Evolutionary conservation across 257 asterid genomes (phyloP), one percentile per base, ranked within the genome.

Genomic region (Parsonsia alboflavescens): DNA sequence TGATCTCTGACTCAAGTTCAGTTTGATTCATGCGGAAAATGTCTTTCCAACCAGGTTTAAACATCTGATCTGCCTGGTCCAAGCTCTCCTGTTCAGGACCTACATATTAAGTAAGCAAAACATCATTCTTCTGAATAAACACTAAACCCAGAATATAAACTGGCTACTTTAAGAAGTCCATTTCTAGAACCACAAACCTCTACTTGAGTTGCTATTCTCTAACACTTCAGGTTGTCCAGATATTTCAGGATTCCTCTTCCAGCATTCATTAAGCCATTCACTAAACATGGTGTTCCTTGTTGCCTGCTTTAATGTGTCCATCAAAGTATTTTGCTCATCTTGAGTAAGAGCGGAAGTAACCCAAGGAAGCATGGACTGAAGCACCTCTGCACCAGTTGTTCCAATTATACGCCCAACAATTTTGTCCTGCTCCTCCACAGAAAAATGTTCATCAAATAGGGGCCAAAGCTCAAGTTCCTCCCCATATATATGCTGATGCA

Each of bases 381-480:
- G 85, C 22, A 85, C 88, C 76, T 85, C 88, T n/a, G 88, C 88
- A 50, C 88, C 88, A 50, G 88, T 85, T 33, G 83, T 85, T 70
- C 88, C 88, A 73, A 85, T 82, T 74, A 85, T 85, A 46, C 85
- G 84, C 56, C 88, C 88, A 56, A 85, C 88, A 75, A 85, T 80
- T 74, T 78, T 80, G 75, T 82, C 85, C 71, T 85, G 88, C 69
- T 85, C 88, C 78, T 85, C 88, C 63, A 85, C 73, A 59, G 86
- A 82, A 79, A 85, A 82, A 68, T 85, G 85, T 46, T 80, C 61
- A 39, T 77, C 79, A 73, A 85, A 85, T 46, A 85, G 70, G 65
- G 88, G 88, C 88, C 88, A 85, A 33, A 85, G 76, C 76, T 85
- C 88, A 77, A 80, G 86, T 80, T 85, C 88, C 80, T 85, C 88